Percentiles rank a stretch among this genome's conserved stretches.
Conservation (phyloP, 257 asterid genomes). For the Solanum appendiculatum region DNA sequence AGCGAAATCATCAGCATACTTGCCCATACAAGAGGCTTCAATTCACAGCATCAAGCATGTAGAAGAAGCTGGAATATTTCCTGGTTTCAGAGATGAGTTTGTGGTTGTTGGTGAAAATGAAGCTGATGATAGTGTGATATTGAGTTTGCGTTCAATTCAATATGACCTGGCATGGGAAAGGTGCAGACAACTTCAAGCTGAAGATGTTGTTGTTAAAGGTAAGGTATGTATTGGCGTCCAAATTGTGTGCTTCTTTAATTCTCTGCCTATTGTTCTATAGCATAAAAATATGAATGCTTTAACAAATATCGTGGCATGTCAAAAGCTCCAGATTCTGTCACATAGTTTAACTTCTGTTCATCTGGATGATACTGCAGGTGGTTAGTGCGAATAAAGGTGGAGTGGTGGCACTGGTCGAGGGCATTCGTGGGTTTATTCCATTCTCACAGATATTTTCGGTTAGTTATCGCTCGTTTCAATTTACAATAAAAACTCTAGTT, state of each 20-base stretch:
- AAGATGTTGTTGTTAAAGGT: slow-evolving; percentile 88
- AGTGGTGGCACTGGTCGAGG: slow-evolving; percentile 79
- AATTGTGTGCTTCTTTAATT: neutral
- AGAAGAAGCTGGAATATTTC: slow-evolving; percentile 78
- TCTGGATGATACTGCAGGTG: slow-evolving; percentile 37
- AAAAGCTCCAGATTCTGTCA: neutral
- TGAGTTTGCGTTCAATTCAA: slow-evolving; percentile 80
- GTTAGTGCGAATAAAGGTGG: slow-evolving; percentile 96
- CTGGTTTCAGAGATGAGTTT: slow-evolving; percentile 82
- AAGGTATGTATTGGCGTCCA: slow-evolving; percentile 38
- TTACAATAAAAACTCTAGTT: neutral
- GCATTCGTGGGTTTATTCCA: slow-evolving; percentile 89
- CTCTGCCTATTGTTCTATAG: neutral
- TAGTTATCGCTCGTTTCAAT: neutral
- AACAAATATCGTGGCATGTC: neutral
- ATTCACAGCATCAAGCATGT: slow-evolving; percentile 58
- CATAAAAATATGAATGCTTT: neutral
- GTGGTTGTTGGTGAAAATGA: slow-evolving; percentile 60
- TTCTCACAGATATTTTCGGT: slow-evolving; percentile 93
- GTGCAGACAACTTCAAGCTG: slow-evolving; percentile 95
- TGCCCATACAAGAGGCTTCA: slow-evolving; percentile 82
- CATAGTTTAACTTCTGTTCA: neutral
- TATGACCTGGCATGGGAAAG: slow-evolving; percentile 96
- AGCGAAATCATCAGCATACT: slow-evolving; percentile 88
- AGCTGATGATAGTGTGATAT: slow-evolving; percentile 77